Evolutionary conservation across 441 rosid species (phyloP).

Genomic region (Euphorbia celastroides): DNA sequence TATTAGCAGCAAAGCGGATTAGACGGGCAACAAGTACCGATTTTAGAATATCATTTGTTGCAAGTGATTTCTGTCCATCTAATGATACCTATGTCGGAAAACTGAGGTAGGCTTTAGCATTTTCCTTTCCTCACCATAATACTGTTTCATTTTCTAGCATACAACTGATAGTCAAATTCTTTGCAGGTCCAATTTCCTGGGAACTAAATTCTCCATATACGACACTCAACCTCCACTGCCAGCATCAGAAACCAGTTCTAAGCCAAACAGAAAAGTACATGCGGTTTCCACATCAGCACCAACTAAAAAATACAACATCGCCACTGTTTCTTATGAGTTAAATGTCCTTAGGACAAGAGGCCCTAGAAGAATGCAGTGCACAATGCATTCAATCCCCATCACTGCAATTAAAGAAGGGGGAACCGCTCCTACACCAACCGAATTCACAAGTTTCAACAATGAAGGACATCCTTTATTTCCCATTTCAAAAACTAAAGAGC

Average conservation of each 20-base stretch:
- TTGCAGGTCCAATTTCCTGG: constrained; percentile 84
- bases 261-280: constrained; percentile 30
- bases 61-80: constrained; percentile 56
- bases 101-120: constrained; percentile 43
- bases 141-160: constrained; percentile 4
- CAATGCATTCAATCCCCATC: constrained; percentile 56
- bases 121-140: neutral
- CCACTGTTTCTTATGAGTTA: constrained; percentile 66
- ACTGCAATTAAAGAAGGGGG: constrained; percentile 75
- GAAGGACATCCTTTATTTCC: constrained; percentile 19
- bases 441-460: constrained; percentile 27
- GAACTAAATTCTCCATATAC: constrained; percentile 74
- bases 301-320: constrained; percentile 36
- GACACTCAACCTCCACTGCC: constrained; percentile 53
- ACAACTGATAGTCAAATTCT: constrained; percentile 20
- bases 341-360: constrained; percentile 84
- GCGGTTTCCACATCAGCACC: constrained; percentile 39
- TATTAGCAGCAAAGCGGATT: constrained; percentile 74
- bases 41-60: constrained; percentile 60
- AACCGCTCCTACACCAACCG: constrained; percentile 42
- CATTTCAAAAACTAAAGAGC: constrained; percentile 36
- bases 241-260: constrained; percentile 27
- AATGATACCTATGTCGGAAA: constrained; percentile 62
- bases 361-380: constrained; percentile 88
- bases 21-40: constrained; percentile 63